A percentile compares a stretch with the other conserved stretches of the same genome.
These are phyloP conservation scores for Isochrysis galbana DNA, from an alignment of 78 protist species.

Conservation along the genomic window DNA sequence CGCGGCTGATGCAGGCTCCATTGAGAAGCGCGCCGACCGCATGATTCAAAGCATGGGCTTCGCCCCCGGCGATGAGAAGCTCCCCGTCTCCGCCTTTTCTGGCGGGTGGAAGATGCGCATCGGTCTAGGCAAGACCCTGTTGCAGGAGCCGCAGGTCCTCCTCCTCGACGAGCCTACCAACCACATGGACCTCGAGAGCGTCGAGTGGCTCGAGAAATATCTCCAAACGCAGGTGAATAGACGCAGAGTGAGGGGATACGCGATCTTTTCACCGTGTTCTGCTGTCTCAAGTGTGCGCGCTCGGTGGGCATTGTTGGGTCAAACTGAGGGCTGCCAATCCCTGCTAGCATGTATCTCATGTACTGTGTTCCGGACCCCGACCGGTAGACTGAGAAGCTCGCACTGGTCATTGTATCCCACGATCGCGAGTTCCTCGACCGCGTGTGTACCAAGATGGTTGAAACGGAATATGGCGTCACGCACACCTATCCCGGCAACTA, in stretches of 20 bases:
- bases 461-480: not conserved
- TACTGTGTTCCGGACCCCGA: no score
- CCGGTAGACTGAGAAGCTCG: not conserved
- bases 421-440: slow-evolving; percentile 63
- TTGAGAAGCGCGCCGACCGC: not conserved
- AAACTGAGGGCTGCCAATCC: no score
- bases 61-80: not conserved
- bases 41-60: slow-evolving; percentile 20
- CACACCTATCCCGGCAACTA: slow-evolving; percentile 14
- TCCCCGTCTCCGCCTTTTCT: slow-evolving; percentile 24
- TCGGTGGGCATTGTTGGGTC: no score
- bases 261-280: no score
- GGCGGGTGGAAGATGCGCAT: slow-evolving; percentile 70
- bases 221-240: not conserved
- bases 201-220: slow-evolving; percentile 53
- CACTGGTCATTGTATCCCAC: slow-evolving; percentile 38
- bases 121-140: slow-evolving; percentile 51
- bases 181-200: slow-evolving; percentile 46
- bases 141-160: slow-evolving; percentile 13
- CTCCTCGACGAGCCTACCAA: slow-evolving; percentile 61
- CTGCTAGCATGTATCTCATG: no score
- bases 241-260: no score
- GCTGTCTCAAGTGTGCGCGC: no score
- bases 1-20: not conserved
- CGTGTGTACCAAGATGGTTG: slow-evolving; percentile 53